Evolutionary conservation across 352 stramenopile species (phyloP).

Genomic region (Phytophthora meadii): DNA sequence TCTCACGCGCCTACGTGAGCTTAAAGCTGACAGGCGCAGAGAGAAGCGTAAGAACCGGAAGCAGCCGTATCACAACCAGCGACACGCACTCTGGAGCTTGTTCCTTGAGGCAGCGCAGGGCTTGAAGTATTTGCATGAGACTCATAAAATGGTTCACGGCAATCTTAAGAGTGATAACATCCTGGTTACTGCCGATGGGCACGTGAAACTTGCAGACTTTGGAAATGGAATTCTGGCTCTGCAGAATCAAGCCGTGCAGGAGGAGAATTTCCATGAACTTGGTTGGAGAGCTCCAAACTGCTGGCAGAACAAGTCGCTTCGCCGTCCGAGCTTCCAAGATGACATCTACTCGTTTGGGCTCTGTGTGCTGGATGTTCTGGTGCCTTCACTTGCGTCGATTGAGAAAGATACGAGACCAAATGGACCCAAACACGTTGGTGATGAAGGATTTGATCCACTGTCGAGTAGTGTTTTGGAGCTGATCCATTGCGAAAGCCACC

Average conservation of each 20-base stretch:
- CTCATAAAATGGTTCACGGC: constrained; percentile 44
- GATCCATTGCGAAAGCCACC: constrained; percentile 9
- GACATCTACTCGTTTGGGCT: constrained; percentile 42
- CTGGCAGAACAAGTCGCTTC: constrained; percentile 10
- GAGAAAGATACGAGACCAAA: background rate
- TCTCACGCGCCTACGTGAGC: constrained; percentile 9
- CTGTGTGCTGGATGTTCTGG: constrained; percentile 37
- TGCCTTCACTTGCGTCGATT: constrained; percentile 21
- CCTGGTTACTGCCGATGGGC: constrained; percentile 51
- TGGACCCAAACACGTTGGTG: constrained; percentile 11
- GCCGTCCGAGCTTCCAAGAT: constrained; percentile 29
- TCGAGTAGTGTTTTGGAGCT: constrained; percentile 1
- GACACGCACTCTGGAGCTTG: constrained; percentile 31
- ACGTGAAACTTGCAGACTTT: constrained; percentile 84
- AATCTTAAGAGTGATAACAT: constrained; percentile 76
- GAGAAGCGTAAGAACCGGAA: constrained; percentile 4
- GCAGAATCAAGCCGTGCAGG: constrained; percentile 26
- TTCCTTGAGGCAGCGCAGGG: constrained; percentile 38
- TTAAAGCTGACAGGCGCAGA: constrained; percentile 4
- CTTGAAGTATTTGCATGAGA: constrained; percentile 73
- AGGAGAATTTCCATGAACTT: constrained; percentile 24
- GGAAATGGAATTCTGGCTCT: constrained; percentile 43
- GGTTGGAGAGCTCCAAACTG: constrained; percentile 38
- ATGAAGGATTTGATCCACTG: constrained; percentile 31
- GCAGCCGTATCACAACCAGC: constrained; percentile 13